Base-by-base conservation (phyloP, 176 grass and related monocot genomes). In the Areca catechu region DNA sequence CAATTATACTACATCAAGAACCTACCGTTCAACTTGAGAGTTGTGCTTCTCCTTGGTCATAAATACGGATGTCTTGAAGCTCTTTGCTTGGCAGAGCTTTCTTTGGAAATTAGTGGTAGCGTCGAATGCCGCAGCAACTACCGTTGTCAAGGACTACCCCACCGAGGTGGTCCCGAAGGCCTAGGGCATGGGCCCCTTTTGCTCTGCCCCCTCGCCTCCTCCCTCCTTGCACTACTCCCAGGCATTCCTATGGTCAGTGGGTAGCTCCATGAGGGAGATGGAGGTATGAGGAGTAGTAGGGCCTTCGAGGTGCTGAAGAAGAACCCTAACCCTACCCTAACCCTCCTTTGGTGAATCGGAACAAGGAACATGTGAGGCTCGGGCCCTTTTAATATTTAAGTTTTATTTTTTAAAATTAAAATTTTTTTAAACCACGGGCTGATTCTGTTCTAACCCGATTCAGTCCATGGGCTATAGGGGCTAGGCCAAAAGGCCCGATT, bases 11-110 rank as follows among this genome's bases (percentile, higher is more conserved):
- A 0, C 30, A 34, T 34, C 30, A 9, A 25, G 30, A 74, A 16
- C 22, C 56, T 47, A 98, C 94, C 87, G 92, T 65, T 92, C 81
- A n/a, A 88, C 84, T 30, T 88, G 87, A 57, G 59, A 93, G 69
- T 80, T 93, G 61, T 88, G 88, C 67, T 61, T 61, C 28, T 61
- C 58, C 25, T 37, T 17, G 4, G 25, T 37, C 5, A 61, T 28
- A 17, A 37, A 16, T 16, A 61, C 25, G 29, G 27, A 29, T 29
- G 20, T 37, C 27, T 29, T 29, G 19, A 61, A 61, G 9, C 58
- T 7, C n/a, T 61, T 29, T 4, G 58, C 25, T 37, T 29, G 58
- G 17, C 58, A 29, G 58, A 21, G 27, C 58, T 47, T 61, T 29
- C 20, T 61, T 29, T 20, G 29, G n/a, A 61, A 17, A 61, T 47